These are phyloP conservation scores for Podaxis sp. DNA, from an alignment of 768 basidiomycete species.

Conservation along the genomic window DNA sequence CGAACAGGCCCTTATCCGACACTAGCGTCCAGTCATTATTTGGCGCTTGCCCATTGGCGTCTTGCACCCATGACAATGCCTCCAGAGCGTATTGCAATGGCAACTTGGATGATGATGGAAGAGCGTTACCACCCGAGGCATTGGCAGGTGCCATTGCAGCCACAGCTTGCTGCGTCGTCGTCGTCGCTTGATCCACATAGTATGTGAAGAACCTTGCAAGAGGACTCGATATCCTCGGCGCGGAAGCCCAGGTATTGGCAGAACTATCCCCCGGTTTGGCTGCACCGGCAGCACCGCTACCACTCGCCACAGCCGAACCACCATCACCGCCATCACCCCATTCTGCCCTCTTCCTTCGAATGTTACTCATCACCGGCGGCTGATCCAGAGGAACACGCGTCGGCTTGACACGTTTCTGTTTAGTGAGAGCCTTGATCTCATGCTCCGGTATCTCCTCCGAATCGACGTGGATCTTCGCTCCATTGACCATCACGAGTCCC, in stretches of 20 bases:
- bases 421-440: slow-evolving; percentile 81
- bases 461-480: slow-evolving; percentile 80
- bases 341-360: slow-evolving; percentile 68
- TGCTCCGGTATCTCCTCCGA: slow-evolving; percentile 84
- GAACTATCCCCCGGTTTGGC: slow-evolving; percentile 15
- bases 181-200: slow-evolving; percentile 72
- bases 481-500: slow-evolving; percentile 86
- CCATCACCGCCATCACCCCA: slow-evolving; percentile 60
- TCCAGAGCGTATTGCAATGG: slow-evolving; percentile 85
- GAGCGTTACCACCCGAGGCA: slow-evolving; percentile 36
- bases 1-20: slow-evolving; percentile 71
- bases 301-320: slow-evolving; percentile 20
- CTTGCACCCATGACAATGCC: slow-evolving; percentile 77
- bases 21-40: slow-evolving; percentile 72
- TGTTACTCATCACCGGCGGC: slow-evolving; percentile 75
- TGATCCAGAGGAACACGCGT: slow-evolving; percentile 89
- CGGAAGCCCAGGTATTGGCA: slow-evolving; percentile 47
- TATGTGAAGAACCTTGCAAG: slow-evolving; percentile 71
- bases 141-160: slow-evolving; percentile 69
- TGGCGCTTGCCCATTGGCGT: slow-evolving; percentile 38
- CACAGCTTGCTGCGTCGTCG: slow-evolving; percentile 75
- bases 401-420: slow-evolving; percentile 86
- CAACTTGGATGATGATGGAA: slow-evolving; percentile 54
- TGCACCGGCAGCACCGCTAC: slow-evolving; percentile 13
- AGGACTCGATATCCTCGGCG: slow-evolving; percentile 70